A percentile compares a stretch with the other conserved stretches of the same genome.
Evolutionary conservation across 2,329 filamentous ascomycete species (phyloP).

Genomic region (Exophiala sp.): DNA sequence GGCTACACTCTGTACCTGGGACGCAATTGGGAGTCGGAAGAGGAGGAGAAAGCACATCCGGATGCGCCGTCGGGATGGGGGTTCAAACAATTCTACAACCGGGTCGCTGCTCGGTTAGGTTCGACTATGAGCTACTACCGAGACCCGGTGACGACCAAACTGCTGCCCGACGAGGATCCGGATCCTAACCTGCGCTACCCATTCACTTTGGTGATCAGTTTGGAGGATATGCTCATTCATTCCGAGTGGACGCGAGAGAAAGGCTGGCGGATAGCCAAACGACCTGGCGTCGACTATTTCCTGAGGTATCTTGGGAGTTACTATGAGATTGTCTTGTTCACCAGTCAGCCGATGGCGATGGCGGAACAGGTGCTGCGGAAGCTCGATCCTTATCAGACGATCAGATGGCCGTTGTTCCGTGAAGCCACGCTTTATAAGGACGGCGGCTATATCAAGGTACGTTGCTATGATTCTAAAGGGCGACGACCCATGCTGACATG

Average conservation of each 20-base stretch:
- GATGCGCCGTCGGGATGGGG: conserved; percentile 77
- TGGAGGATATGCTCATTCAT: conserved; percentile 91
- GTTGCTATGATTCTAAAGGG: conserved; percentile 19
- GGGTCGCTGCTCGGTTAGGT: conserved; percentile 66
- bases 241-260: conserved; percentile 92
- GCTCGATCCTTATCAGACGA: conserved; percentile 88
- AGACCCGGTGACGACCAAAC: conserved; percentile 88
- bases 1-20: conserved; percentile 68
- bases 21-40: conserved; percentile 73
- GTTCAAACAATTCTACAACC: conserved; percentile 68
- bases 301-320: conserved; percentile 94
- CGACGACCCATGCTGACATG: conserved; percentile 25
- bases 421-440: conserved; percentile 97
- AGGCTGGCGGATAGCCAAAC: conserved; percentile 91
- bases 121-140: conserved; percentile 87
- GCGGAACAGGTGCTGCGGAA: conserved; percentile 87
- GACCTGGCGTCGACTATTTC: conserved; percentile 95
- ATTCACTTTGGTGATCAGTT: conserved; percentile 83
- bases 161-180: conserved; percentile 61
- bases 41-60: conserved; percentile 63
- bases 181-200: conserved; percentile 75
- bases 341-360: conserved; percentile 73
- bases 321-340: conserved; percentile 96
- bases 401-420: conserved; percentile 89
- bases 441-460: conserved; percentile 90